Evolutionary conservation across 2,329 filamentous ascomycete species (phyloP), one percentile per base, ranked within the genome.

Genomic region (Fonsecaea pugnacius): DNA sequence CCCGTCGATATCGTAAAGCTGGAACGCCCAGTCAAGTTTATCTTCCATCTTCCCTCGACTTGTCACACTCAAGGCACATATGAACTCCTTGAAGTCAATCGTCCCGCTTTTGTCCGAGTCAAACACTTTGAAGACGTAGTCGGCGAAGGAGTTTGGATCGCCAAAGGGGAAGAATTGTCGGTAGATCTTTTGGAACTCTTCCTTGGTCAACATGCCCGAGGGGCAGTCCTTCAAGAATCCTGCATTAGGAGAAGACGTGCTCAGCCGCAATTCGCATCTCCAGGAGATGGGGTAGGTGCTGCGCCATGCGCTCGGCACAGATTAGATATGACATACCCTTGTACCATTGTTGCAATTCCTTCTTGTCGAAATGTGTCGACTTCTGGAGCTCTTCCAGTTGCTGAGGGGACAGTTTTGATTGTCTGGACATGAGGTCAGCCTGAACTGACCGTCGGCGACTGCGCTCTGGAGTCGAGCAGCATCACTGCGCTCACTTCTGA

Each of bases 21-120:
- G 94, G 82, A 99, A 99, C 16, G 95, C 95, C 95, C 95, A 99
- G 78, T 98, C 94, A 63, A 99, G 85, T 80, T 99, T 99, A 81
- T 99, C 95, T 81, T 99, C 95, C 92, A 98, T 96, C 83, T 96
- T 96, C 75, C 95, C 95, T 72, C 95, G 88, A 79, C 92, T 96
- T 57, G 95, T 99, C 75, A 99, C 94, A 78, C 92, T 96, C 69
- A 99, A 82, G 32, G 95, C 95, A 81, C 94, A 97, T 79, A 99
- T 99, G 80, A 99, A 99, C 80, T 99, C 95, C 78, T 98, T 98
- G 81, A 99, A 99, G 81, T 99, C 95, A 76, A 99, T 99, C 72
- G 91, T 94, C 70, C 95, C 95, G 51, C 92, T 96, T 75, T 96
- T 96, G 80, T 99, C 95, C 75, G 91, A 91, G 78, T 99, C 95